Conservation (phyloP, 2,329 filamentous ascomycete species). For the Calonectria hawksworthii region DNA sequence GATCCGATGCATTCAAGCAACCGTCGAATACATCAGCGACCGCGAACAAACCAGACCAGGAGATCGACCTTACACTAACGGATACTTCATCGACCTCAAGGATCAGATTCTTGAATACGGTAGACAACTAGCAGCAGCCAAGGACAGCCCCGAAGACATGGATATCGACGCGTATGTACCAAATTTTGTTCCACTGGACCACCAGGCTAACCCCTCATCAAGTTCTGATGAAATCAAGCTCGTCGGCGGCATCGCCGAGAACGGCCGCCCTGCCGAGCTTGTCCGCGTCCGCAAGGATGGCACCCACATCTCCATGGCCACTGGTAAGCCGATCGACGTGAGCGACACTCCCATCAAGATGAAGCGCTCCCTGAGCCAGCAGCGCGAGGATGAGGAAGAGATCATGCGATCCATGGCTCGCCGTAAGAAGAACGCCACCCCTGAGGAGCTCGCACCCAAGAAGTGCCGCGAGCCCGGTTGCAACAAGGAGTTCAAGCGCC, state of each 20-base stretch:
- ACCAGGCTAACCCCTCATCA: slow-evolving; percentile 46
- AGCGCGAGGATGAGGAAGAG: slow-evolving; percentile 83
- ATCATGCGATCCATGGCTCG: slow-evolving; percentile 95
- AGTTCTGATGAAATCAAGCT: slow-evolving; percentile 80
- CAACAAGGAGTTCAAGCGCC: slow-evolving; percentile 93
- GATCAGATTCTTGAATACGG: slow-evolving; percentile 95
- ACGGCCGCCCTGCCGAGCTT: slow-evolving; percentile 86
- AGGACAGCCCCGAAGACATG: slow-evolving; percentile 73
- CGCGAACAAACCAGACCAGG: slow-evolving; percentile 86
- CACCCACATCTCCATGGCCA: slow-evolving; percentile 83
- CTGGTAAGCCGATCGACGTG: slow-evolving; percentile 73
- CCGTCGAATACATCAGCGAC: slow-evolving; percentile 87
- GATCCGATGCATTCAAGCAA: slow-evolving; percentile 90
- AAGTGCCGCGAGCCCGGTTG: slow-evolving; percentile 82
- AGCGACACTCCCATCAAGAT: slow-evolving; percentile 66
- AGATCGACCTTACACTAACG: slow-evolving; percentile 94
- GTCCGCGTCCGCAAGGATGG: slow-evolving; percentile 86
- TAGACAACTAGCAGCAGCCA: slow-evolving; percentile 82
- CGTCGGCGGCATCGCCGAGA: slow-evolving; percentile 84
- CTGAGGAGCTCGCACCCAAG: slow-evolving; percentile 85
- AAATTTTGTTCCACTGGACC: slow-evolving; percentile 47
- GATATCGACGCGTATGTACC: slow-evolving; percentile 70
- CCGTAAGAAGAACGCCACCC: slow-evolving; percentile 91
- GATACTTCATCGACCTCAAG: slow-evolving; percentile 96
- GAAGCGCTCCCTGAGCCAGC: slow-evolving; percentile 77